These are phyloP conservation scores for Boletus mariae DNA, from an alignment of 1,284 basidiomycete species.

Conservation along the genomic window DNA sequence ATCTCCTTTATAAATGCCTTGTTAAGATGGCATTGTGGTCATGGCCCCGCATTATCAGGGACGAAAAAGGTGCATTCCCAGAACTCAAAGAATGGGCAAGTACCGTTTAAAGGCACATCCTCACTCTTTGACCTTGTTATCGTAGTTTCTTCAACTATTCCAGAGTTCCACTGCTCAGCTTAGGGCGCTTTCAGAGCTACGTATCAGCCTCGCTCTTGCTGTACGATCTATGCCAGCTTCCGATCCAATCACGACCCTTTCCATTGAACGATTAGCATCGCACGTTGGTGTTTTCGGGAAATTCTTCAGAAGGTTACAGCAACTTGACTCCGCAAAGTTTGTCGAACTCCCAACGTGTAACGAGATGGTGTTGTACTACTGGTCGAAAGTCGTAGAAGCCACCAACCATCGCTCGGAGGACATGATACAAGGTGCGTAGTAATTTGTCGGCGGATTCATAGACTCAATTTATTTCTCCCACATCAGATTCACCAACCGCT, in stretches of 20 bases:
- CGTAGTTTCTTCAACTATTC: conserved; percentile 59
- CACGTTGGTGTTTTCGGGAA: conserved; percentile 72
- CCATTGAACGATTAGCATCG: conserved; percentile 56
- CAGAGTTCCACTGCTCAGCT: conserved; percentile 54
- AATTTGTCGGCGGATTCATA: background rate
- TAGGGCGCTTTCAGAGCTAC: conserved; percentile 48
- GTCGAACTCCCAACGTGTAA: conserved; percentile 59
- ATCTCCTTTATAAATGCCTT: conserved; percentile 68
- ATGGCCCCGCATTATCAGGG: conserved; percentile 55
- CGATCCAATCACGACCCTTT: conserved; percentile 34
- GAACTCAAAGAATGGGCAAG: conserved; percentile 55
- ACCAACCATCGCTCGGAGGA: conserved; percentile 46
- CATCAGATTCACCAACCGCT: conserved; percentile 46
- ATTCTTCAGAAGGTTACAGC: conserved; percentile 70
- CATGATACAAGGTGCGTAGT: conserved; percentile 50
- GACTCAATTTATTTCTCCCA: background rate
- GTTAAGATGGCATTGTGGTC: conserved; percentile 64
- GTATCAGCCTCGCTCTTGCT: conserved; percentile 40
- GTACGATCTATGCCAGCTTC: conserved; percentile 24
- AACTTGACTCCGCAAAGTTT: conserved; percentile 56
- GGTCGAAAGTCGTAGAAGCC: conserved; percentile 71
- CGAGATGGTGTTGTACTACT: conserved; percentile 71
- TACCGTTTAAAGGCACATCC: conserved; percentile 7
- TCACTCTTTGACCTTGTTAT: conserved; percentile 6
- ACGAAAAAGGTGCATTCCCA: conserved; percentile 40